Percentiles rank a stretch among this genome's conserved stretches.
These are phyloP conservation scores for Trichoderma polysporum DNA, from an alignment of 2,329 filamentous ascomycete genomes.

Conservation along the genomic window DNA sequence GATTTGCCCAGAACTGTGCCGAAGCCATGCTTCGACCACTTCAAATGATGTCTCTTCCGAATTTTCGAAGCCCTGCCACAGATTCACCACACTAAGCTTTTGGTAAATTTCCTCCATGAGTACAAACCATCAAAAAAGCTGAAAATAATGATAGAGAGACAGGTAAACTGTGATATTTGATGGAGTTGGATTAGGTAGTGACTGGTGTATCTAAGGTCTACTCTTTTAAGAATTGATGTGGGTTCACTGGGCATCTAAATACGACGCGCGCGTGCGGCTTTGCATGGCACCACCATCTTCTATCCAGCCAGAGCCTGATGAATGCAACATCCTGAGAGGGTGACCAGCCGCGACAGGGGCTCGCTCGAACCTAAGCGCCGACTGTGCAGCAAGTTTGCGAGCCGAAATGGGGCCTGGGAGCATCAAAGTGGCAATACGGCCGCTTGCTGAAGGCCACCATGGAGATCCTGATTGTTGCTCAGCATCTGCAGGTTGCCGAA, in stretches of 20 bases:
- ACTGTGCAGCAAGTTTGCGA: background rate
- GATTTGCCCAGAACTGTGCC: constrained; percentile 25
- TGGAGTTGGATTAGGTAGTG: background rate
- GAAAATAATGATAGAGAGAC: background rate
- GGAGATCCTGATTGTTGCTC: background rate
- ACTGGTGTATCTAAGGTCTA: background rate
- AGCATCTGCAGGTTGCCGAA: background rate
- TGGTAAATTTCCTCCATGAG: constrained; percentile 36
- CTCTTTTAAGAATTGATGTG: background rate
- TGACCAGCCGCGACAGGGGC: constrained; percentile 5
- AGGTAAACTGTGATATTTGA: background rate
- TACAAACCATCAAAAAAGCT: background rate
- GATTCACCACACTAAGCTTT: constrained; percentile 31
- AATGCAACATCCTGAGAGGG: background rate
- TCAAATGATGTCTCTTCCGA: constrained; percentile 27
- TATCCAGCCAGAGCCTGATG: background rate
- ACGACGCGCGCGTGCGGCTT: background rate
- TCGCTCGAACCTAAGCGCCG: constrained; percentile 14
- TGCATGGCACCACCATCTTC: background rate
- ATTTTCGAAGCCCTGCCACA: constrained; percentile 24
- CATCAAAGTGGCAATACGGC: background rate
- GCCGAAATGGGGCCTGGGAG: background rate
- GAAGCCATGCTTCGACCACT: constrained; percentile 33
- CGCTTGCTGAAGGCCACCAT: background rate
- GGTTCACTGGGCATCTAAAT: background rate